Conservation (phyloP, 306 rosid genomes). For the Fagus crenata region DNA sequence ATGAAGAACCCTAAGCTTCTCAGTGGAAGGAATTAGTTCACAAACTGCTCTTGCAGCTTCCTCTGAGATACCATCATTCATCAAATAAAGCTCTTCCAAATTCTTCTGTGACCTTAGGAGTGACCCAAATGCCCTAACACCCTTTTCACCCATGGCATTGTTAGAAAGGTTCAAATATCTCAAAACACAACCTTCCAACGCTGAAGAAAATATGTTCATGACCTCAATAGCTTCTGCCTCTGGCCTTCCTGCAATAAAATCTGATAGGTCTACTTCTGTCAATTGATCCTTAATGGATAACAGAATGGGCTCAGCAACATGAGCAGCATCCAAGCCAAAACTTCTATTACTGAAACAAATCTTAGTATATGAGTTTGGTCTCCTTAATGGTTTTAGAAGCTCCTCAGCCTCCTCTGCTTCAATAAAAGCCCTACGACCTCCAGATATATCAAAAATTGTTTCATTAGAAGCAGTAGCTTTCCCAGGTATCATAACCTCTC, state of each 20-base stretch:
- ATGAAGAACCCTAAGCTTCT: conserved; percentile 78
- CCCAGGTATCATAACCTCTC: conserved; percentile 38
- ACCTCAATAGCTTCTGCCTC: conserved; percentile 86
- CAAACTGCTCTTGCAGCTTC: conserved; percentile 89
- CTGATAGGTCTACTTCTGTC: conserved; percentile 74
- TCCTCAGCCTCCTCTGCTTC: conserved; percentile 67
- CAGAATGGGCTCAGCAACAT: conserved; percentile 63
- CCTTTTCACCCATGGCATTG: conserved; percentile 86
- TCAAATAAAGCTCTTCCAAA: conserved; percentile 85
- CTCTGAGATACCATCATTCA: conserved; percentile 92
- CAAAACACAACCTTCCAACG: conserved; percentile 64
- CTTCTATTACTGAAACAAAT: conserved; percentile 82
- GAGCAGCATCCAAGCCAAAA: conserved; percentile 82
- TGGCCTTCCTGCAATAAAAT: conserved; percentile 81
- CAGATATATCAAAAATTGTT: conserved; percentile 79
- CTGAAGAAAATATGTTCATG: conserved; percentile 75
- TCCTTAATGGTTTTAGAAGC: conserved; percentile 56
- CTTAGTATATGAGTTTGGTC: conserved; percentile 56
- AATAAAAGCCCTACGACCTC: conserved; percentile 68
- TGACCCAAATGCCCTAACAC: conserved; percentile 74
- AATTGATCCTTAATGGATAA: conserved; percentile 64
- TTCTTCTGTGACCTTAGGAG: conserved; percentile 65
- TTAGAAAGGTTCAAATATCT: conserved; percentile 68
- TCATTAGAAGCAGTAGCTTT: conserved; percentile 32
- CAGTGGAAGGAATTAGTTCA: conserved; percentile 81